Base-by-base conservation (phyloP, 1,284 basidiomycete species). In the Pterula multifida region DNA sequence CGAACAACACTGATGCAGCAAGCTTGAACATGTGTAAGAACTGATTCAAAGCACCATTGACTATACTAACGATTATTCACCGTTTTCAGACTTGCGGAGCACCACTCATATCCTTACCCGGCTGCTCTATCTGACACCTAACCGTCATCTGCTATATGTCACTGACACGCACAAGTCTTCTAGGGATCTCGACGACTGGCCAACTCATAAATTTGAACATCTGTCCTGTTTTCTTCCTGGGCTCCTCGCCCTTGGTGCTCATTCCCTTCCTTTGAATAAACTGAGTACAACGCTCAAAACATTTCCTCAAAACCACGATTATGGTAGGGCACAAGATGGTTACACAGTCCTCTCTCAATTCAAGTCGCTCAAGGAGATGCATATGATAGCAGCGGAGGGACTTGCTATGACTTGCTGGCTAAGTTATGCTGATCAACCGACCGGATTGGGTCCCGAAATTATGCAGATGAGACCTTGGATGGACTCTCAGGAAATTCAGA, bases 221-320 rank as follows among this genome's bases (percentile, higher is more conserved):
- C 68, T 89, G 48, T 79, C 85, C 9, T 88, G 86, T 64, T 89
- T 89, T 69, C 69, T 87, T 47, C 82, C 84, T 0, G 86, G 84
- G 15, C 64, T 88, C n/a, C 69, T 89, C 51, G 83, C 85, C 1
- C 72, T 89, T 15, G 85, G 86, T 49, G 81, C 67, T 0, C 72
- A 78, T 49, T 73, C 74, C 1, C 70, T 87, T 49, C 75, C 76
- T 23, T 63, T 79, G 44, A 72, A 78, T 50, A 60, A 73, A 49
- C 67, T 81, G 36, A 70, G 71, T 11, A 67, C 78, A 46, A 60
- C 73, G 56, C 57, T 72, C 36, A 57, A 63, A 28, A 61, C 66
- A 44, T 65, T 73, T n/a, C 60, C 60, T 21, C 50, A 52, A 1
- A 28, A 47, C 47, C 47, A 57, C 2, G 60, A 58, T 36, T 70